These are phyloP conservation scores for Pseudohalonectria lignicola DNA, from an alignment of 2,329 filamentous ascomycete species.

Conservation along the genomic window DNA sequence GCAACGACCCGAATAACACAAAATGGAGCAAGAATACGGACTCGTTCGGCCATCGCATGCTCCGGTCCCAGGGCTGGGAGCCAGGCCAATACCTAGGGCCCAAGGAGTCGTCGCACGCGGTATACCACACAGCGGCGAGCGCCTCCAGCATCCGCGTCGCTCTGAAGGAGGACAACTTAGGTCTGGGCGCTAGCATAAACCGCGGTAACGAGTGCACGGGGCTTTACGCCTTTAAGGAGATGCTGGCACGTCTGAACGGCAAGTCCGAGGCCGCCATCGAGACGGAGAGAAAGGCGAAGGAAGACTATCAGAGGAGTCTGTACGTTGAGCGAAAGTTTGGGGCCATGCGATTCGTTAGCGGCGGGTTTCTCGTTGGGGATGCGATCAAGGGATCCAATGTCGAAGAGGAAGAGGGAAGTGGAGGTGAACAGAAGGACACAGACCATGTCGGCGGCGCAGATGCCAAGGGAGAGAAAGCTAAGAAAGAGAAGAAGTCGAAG, in stretches of 20 bases:
- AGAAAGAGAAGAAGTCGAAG: slow-evolving; percentile 35
- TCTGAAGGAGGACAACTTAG: slow-evolving; percentile 84
- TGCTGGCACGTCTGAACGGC: slow-evolving; percentile 83
- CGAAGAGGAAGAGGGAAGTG: slow-evolving; percentile 14
- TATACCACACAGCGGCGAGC: slow-evolving; percentile 69
- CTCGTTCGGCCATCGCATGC: slow-evolving; percentile 81
- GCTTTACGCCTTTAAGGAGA: slow-evolving; percentile 73
- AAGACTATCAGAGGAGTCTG: slow-evolving; percentile 59
- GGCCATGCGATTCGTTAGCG: slow-evolving; percentile 73
- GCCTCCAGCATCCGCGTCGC: slow-evolving; percentile 75
- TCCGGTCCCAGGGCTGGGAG: slow-evolving; percentile 81
- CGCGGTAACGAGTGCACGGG: slow-evolving; percentile 73
- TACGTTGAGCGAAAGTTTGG: slow-evolving; percentile 72
- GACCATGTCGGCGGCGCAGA: slow-evolving; percentile 12
- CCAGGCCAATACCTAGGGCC: slow-evolving; percentile 77
- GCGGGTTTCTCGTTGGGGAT: slow-evolving; percentile 58
- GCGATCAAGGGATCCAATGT: slow-evolving; percentile 33
- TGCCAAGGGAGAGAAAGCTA: slow-evolving; percentile 15
- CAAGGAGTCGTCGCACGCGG: slow-evolving; percentile 61
- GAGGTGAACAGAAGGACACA: too few relatives aligned
- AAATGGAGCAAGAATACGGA: slow-evolving; percentile 76
- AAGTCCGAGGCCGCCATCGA: slow-evolving; percentile 65
- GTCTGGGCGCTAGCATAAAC: slow-evolving; percentile 71
- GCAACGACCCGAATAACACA: slow-evolving; percentile 90
- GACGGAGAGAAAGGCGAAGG: slow-evolving; percentile 55